phyloP scores from a whole-genome alignment of 495 filamentous ascomycete species.

The Xylaria grammica region DNA sequence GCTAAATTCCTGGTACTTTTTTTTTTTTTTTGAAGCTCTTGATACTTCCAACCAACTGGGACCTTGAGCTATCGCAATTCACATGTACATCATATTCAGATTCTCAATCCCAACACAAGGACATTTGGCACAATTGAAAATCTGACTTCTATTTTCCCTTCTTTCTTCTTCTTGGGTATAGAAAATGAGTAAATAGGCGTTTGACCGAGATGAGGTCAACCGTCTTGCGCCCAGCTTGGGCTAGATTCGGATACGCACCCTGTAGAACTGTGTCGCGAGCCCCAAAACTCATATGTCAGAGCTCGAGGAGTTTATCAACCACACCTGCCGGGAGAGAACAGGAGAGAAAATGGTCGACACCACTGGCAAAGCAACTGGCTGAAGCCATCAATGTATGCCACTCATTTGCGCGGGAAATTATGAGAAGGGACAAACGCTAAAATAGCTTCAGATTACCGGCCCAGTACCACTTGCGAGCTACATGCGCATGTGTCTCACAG shows the following conservation, averaged over 20 bases:
- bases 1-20: slow-evolving; percentile 13
- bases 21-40: slow-evolving; percentile 17
- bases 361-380: slow-evolving; percentile 80
- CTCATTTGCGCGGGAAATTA: neutral
- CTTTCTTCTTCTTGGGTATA: neutral
- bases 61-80: neutral
- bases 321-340: slow-evolving; percentile 51
- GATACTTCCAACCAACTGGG: no score
- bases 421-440: slow-evolving; percentile 12
- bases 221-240: slow-evolving; percentile 25
- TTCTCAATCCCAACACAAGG: neutral
- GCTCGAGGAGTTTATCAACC: slow-evolving; percentile 29
- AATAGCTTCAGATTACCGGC: slow-evolving; percentile 67
- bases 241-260: slow-evolving; percentile 30
- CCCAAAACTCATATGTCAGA: slow-evolving; percentile 20
- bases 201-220: slow-evolving; percentile 32
- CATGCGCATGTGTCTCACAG: slow-evolving; percentile 98
- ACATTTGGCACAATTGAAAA: neutral
- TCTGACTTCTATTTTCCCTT: neutral
- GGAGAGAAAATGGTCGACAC: slow-evolving; percentile 78
- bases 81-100: neutral
- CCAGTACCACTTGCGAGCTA: slow-evolving; percentile 90
- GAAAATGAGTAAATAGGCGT: neutral
- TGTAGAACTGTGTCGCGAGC: slow-evolving; percentile 21
- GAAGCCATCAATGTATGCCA: slow-evolving; percentile 77